Evolutionary conservation across 148 eudicot species (phyloP), one percentile per base, ranked within the genome.

Genomic region (Polygonum maritimum): DNA sequence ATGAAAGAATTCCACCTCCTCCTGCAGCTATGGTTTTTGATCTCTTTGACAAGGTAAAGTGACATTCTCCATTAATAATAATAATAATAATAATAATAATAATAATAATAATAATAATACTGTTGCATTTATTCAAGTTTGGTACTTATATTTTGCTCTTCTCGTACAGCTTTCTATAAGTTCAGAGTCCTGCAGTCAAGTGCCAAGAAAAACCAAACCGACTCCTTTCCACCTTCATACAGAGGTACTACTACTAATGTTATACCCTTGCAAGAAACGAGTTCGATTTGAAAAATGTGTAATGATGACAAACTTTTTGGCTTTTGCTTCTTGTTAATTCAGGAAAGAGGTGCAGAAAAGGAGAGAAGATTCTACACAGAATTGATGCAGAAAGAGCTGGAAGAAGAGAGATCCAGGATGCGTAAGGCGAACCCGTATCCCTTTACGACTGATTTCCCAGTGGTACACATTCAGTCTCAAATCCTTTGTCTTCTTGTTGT

Each of bases 381-480:
- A 74, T 74, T 92, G 21, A 51, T 85, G 77, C 91, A 86, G 67
- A 92, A 92, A 84, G 87, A 87, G 76, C 14, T 85, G 69, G 98
- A 95, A 80, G 98, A 92, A 75, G 99, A 89, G 81, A 84, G 76
- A 70, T 88, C 99, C 51, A 86, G 99, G 74, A 77, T 89, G 73
- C 99, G 89, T 3, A 92, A 84, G 88, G 99, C 99, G 44, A 89
- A 65, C 78, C 99, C 99, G 5, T 92, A 90, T 80, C 98, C 99
- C 14, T 92, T 89, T 73, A 90, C 99, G 58, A 95, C 98, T 71
- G 98, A 95, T 81, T 95, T 80, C 78, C 98, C 98, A 52, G 96
- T 92, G 97, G 99, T 95, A 95, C 51, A 80, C 8, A 9, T 10
- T 65, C 69, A 69, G 19, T 47, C 33, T 4, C 26, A 19, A 31